Evolutionary conservation across 2,329 filamentous ascomycete species (phyloP).

Genomic region (Fusarium dlaminii): DNA sequence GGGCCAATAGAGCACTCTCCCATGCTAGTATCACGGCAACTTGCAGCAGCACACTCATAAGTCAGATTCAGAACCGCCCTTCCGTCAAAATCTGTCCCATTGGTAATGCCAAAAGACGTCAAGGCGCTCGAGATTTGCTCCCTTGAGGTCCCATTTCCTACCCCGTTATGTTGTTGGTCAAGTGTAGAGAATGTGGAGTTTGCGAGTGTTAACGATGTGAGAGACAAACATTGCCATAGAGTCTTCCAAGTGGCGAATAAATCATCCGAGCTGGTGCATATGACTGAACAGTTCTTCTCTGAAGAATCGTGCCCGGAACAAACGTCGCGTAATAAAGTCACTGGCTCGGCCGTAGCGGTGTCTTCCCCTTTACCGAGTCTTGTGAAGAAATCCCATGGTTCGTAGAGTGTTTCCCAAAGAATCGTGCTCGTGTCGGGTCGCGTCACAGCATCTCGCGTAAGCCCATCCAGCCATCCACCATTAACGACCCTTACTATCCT

Average conservation of each 20-base stretch:
- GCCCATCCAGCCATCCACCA: neutral
- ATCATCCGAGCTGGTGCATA: neutral
- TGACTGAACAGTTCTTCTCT: neutral
- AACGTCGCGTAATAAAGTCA: neutral
- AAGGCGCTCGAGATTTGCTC: neutral
- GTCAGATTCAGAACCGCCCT: neutral
- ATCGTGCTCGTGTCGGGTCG: slow-evolving; percentile 6
- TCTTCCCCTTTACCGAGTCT: neutral
- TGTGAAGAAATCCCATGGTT: neutral
- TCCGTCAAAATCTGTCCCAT: neutral
- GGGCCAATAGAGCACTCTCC: neutral
- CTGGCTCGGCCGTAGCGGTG: neutral
- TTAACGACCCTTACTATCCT: neutral
- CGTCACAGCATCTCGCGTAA: neutral
- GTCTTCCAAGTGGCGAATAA: slow-evolving; percentile 12
- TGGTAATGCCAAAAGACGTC: neutral
- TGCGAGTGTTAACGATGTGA: neutral
- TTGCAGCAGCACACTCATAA: slow-evolving; percentile 9
- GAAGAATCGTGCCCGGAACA: neutral
- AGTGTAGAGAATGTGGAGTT: neutral
- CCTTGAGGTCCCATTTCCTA: neutral
- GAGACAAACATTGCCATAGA: slow-evolving; percentile 3
- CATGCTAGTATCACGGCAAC: slow-evolving; percentile 2
- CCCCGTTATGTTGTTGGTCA: fast-evolving
- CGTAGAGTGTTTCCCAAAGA: neutral